Base-by-base conservation (phyloP, 2,329 filamentous ascomycete genomes). In the Plenodomus tracheiphilus region DNA sequence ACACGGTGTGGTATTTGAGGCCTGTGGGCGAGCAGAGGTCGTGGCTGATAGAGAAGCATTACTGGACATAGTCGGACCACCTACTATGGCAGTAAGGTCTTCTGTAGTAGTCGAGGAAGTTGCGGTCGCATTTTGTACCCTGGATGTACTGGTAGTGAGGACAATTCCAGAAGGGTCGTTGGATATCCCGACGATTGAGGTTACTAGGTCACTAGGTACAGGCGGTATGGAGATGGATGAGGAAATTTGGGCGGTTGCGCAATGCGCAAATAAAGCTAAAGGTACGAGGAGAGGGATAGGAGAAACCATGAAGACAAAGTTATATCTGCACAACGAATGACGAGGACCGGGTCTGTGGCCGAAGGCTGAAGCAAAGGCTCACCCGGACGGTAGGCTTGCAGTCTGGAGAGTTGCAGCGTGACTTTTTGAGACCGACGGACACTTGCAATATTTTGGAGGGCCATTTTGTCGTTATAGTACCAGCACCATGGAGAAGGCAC, bases 1-100 rank as follows among this genome's bases (percentile, higher is more conserved):
- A 54, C 70, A 73, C 17, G 62, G 58, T 38, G 60, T 66, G 2
- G 56, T 65, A 30, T 71, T 70, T 10, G 59, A 53, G 6, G 58
- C 53, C 16, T 44, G 57, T 30, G 59, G 42, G 11, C 25, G 47
- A 39, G 41, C 28, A 9, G 54, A 47, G 2, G 56, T 49, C 18
- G 47, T 54, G 6, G 52, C 21, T 41, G 55, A 52, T 30, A 16
- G 43, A 2, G 56, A 54, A 17, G 44, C 49, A 17, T 53, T 54
- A 9, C 32, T 41, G n/a, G 51, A 53, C 28, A 52, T 45, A 28
- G 53, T 49, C 15, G 44, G 18, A 20, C 49, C 28, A 35, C 59
- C 58, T 44, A 56, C 56, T 54, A 64, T 59, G 43, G 48, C 58
- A 41, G 60, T 59, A 7, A 62, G 39, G 13, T 53, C 51, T 35